These are phyloP conservation scores for Linum tenue DNA, from an alignment of 345 rosid genomes.

Conservation along the genomic window DNA sequence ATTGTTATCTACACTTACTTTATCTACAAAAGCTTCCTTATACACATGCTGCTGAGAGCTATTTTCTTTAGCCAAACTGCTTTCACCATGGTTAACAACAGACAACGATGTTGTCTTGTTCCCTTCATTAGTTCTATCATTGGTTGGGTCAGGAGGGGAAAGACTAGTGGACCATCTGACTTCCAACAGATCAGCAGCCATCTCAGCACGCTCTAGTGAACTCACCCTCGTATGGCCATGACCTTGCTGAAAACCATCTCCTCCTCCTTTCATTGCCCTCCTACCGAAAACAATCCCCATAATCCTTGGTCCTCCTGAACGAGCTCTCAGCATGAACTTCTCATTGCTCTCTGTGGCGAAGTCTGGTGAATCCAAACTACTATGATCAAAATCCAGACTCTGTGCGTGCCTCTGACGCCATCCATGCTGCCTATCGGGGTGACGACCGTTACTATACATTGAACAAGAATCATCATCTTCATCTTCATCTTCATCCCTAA, in stretches of 20 bases:
- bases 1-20: conserved; percentile 11
- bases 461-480: conserved; percentile 36
- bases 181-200: conserved; percentile 82
- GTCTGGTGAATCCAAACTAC: conserved; percentile 14
- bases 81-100: conserved; percentile 15
- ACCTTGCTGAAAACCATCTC: conserved; percentile 24
- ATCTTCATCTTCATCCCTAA: conserved; percentile 48
- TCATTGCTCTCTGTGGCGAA: conserved; percentile 24
- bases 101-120: conserved; percentile 3
- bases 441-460: conserved; percentile 46
- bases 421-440: conserved; percentile 23
- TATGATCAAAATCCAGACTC: conserved; percentile 37
- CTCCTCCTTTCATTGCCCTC: conserved; percentile 39
- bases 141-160: conserved; percentile 27
- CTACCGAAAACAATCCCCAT: conserved; percentile 61
- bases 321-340: conserved; percentile 36
- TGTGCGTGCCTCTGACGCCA: conserved; percentile 38
- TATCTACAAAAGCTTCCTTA: conserved; percentile 19
- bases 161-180: conserved; percentile 81
- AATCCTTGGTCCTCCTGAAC: conserved; percentile 40
- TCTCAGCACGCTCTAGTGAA: conserved; percentile 74
- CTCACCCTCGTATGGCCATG: conserved; percentile 24
- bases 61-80: conserved; percentile 14
- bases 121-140: conserved; percentile 24
- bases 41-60: conserved; percentile 16